Evolutionary conservation across 192 early-diverging fungal genomes (phyloP).

Genomic region (Cladochytrium replicatum): DNA sequence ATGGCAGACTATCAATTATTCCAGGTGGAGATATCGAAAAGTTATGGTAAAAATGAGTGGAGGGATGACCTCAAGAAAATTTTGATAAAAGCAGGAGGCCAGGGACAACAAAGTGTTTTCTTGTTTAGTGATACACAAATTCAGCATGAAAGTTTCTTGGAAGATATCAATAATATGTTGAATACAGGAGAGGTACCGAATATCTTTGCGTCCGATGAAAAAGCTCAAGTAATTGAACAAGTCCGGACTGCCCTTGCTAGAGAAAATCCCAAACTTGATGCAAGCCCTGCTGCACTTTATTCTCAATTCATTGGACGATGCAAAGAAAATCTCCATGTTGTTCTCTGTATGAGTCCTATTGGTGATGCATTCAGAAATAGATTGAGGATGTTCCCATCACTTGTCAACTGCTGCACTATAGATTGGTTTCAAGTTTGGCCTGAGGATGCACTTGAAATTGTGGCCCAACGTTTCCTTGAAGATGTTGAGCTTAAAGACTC

Average conservation of each 20-base stretch:
- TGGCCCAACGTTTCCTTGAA: slow-evolving; percentile 44
- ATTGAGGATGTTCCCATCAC: slow-evolving; percentile 47
- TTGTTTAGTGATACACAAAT: slow-evolving; percentile 51
- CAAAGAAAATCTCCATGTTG: slow-evolving; percentile 51
- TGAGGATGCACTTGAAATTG: slow-evolving; percentile 50
- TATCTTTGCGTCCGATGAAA: slow-evolving; percentile 48
- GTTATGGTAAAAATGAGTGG: slow-evolving; percentile 48
- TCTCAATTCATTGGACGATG: slow-evolving; percentile 44
- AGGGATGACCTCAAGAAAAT: slow-evolving; percentile 48
- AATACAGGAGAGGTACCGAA: slow-evolving; percentile 55
- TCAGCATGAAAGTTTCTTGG: slow-evolving; percentile 43
- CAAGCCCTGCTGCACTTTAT: slow-evolving; percentile 39
- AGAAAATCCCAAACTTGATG: slow-evolving; percentile 46
- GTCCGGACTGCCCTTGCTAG: slow-evolving; percentile 36
- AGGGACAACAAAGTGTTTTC: slow-evolving; percentile 44
- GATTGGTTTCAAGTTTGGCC: slow-evolving; percentile 59
- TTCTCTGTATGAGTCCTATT: slow-evolving; percentile 50
- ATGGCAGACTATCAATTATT: slow-evolving; percentile 47
- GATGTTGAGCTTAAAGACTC: slow-evolving; percentile 39
- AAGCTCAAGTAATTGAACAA: slow-evolving; percentile 42
- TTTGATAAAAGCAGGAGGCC: slow-evolving; percentile 39
- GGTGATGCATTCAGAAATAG: slow-evolving; percentile 50
- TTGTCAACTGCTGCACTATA: slow-evolving; percentile 55
- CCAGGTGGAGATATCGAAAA: slow-evolving; percentile 52
- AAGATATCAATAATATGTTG: slow-evolving; percentile 56